phyloP scores from a whole-genome alignment of 352 stramenopile species.

The Aphanomyces cochlioides region DNA sequence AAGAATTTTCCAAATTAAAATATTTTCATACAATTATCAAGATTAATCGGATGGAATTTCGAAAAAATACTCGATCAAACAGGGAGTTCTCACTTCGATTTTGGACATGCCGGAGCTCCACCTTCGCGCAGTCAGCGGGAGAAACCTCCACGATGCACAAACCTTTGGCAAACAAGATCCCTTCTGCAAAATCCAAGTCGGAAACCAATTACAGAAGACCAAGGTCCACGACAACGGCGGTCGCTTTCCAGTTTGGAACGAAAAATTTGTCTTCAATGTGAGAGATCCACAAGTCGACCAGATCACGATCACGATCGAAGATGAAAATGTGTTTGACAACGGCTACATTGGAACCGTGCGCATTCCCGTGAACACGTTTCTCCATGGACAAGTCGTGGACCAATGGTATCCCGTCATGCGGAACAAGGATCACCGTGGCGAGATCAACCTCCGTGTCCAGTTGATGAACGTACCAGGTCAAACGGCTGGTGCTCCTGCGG shows the following conservation, averaged over 20 bases:
- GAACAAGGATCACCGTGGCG: neutral
- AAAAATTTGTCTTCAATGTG: slow-evolving; percentile 20
- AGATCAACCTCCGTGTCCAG: neutral
- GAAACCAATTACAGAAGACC: slow-evolving; percentile 7
- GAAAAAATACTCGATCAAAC: too few species aligned
- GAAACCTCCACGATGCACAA: neutral
- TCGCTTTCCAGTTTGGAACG: slow-evolving; percentile 1
- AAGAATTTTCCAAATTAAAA: too few species aligned
- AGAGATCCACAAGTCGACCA: neutral
- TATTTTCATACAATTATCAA: too few species aligned
- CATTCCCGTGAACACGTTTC: neutral
- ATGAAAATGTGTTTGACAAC: neutral
- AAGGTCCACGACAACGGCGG: slow-evolving; percentile 30
- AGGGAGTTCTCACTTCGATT: too few species aligned
- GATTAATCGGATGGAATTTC: too few species aligned
- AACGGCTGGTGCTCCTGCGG: neutral
- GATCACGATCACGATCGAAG: neutral
- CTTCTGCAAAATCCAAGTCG: neutral
- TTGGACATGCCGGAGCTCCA: neutral
- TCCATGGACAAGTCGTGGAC: neutral
- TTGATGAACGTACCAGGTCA: neutral
- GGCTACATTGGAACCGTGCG: neutral
- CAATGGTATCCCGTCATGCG: neutral
- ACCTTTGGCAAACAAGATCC: neutral
- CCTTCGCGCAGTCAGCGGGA: neutral